phyloP scores from a whole-genome alignment of 306 rosid species.

The Neltuma alba region DNA sequence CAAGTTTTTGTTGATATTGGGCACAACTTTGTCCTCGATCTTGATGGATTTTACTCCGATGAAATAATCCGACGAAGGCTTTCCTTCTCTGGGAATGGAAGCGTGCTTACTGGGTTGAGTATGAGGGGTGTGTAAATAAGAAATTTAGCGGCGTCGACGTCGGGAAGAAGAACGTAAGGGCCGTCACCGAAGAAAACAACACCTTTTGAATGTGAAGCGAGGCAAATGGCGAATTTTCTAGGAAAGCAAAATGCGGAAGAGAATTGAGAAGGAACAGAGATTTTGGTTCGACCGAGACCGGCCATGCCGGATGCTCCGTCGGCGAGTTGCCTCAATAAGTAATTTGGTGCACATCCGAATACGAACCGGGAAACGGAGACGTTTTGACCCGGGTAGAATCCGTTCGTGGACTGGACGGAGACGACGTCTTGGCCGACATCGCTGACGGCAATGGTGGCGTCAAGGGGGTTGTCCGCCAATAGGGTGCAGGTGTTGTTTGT shows the following conservation, averaged over 20 bases:
- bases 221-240: constrained; percentile 56
- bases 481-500: constrained; percentile 56
- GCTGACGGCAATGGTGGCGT: constrained; percentile 52
- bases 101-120: too few species aligned
- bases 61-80: too few species aligned
- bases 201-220: too few species aligned
- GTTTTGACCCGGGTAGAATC: constrained; percentile 43
- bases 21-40: too few species aligned
- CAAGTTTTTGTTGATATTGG: too few species aligned
- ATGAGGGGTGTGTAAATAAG: too few species aligned
- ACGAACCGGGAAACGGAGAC: constrained; percentile 44
- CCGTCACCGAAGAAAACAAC: too few species aligned
- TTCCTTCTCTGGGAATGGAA: too few species aligned
- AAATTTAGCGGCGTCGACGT: too few species aligned
- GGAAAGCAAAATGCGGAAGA: constrained; percentile 60
- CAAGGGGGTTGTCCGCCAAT: constrained; percentile 45
- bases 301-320: constrained; percentile 58
- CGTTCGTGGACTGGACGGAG: constrained; percentile 59
- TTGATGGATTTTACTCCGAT: too few species aligned
- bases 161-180: too few species aligned
- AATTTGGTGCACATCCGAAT: constrained; percentile 53
- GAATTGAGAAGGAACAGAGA: constrained; percentile 53
- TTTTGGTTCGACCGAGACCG: constrained; percentile 46
- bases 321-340: constrained; percentile 44
- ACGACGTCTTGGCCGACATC: constrained; percentile 55